Conservation (phyloP, 768 basidiomycete genomes). For the Agaricus subrufescens region DNA sequence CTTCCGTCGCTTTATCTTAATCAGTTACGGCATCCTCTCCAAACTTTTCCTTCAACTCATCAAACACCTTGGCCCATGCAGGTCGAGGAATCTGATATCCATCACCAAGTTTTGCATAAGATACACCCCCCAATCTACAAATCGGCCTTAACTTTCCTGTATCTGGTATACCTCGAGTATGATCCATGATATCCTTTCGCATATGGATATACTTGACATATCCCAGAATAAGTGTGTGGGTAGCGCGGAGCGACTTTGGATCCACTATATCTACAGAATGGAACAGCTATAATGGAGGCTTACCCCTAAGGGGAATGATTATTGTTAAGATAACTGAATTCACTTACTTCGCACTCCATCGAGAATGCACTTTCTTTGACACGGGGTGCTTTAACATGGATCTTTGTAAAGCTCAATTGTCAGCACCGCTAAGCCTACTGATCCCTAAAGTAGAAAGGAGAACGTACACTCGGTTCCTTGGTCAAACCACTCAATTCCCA, state of each 20-base stretch:
- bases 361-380: conserved; percentile 62
- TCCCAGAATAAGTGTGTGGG: conserved; percentile 45
- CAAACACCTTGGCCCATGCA: conserved; percentile 15
- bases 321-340: background rate
- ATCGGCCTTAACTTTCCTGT: conserved; percentile 43
- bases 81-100: conserved; percentile 49
- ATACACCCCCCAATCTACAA: conserved; percentile 48
- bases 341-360: conserved; percentile 52
- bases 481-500: conserved; percentile 63
- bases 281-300: conserved; percentile 28
- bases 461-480: conserved; percentile 47
- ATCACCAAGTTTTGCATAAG: conserved; percentile 34
- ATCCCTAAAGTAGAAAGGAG: background rate
- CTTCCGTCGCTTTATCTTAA: background rate
- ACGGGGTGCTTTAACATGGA: conserved; percentile 45
- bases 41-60: conserved; percentile 5
- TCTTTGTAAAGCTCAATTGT: conserved; percentile 20
- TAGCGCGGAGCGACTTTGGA: conserved; percentile 18
- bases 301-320: conserved; percentile 15
- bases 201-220: conserved; percentile 53
- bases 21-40: background rate
- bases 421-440: background rate
- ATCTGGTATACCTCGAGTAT: conserved; percentile 28
- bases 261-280: conserved; percentile 34
- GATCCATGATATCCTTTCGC: conserved; percentile 46